Base-by-base conservation (phyloP, 306 rosid genomes). In the Sindora glabra region DNA sequence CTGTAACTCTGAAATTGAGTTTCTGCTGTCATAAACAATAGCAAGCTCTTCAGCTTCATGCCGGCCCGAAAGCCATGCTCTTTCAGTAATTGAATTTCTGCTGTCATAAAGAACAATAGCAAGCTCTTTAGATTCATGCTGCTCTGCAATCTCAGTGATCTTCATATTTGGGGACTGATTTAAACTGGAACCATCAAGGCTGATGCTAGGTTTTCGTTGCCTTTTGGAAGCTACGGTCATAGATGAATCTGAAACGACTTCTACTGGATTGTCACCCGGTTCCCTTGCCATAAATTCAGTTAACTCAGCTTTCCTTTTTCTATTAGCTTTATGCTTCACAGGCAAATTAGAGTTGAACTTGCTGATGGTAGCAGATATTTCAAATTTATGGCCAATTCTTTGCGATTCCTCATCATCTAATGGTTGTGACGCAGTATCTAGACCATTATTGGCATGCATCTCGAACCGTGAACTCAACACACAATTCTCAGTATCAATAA, bases 251-350 rank as follows among this genome's bases (percentile, higher is more conserved):
- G 77, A 55, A 59, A 36, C 13, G 21, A 48, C 54, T 15, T 67
- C 78, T 22, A 27, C 13, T 6, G 48, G 34, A 42, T 59, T 33
- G 25, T 71, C 24, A 56, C 6, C 42, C 15, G 57, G 24, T 61
- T 64, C 79, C 56, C 34, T 6, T 24, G 68, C 42, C 52, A 59
- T 33, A 34, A 59, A 59, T 5, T 48, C 27, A 55, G 56, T 64
- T 10, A 57, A 64, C 33, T 63, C 72, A 9, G 22, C 26, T 61
- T 67, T 71, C 77, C 69, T 64, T 68, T 79, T 79, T 42, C 59
- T 47, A 55, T 8, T 69, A 47, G 48, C 24, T 15, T 47, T 64
- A 19, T 21, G 74, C 67, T 59, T 57, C 39, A 19, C 19, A 27
- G 55, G 41, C 12, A 25, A 25, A 39, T 45, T 67, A 62, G 36